These are phyloP conservation scores for Micractinium sp. DNA, from an alignment of 139 green algal species.

Conservation along the genomic window DNA sequence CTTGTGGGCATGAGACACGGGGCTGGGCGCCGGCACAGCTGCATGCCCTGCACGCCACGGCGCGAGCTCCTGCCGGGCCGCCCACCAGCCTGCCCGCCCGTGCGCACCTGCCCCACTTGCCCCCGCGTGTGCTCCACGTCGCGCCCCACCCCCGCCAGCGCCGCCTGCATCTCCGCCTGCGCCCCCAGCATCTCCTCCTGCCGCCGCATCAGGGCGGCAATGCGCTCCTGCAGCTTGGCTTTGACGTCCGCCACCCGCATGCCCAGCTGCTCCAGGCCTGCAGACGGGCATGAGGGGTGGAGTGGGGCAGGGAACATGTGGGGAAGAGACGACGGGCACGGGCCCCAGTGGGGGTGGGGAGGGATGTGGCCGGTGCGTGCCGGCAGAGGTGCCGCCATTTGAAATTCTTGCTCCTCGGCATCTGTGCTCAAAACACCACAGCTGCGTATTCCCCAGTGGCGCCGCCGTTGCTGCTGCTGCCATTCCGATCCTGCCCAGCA, in stretches of 20 bases:
- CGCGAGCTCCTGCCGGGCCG: too few species aligned
- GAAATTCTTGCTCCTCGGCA: too few species aligned
- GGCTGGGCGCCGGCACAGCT: too few species aligned
- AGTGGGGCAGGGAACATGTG: not conserved
- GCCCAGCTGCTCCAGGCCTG: slow-evolving; percentile 49
- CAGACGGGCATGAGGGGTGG: not conserved
- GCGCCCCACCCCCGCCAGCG: slow-evolving; percentile 40
- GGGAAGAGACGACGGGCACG: too few species aligned
- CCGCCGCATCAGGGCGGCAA: slow-evolving; percentile 33
- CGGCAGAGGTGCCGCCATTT: too few species aligned
- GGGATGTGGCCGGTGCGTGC: too few species aligned
- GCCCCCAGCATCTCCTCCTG: slow-evolving; percentile 47
- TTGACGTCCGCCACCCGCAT: slow-evolving; percentile 40
- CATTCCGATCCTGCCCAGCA: not conserved
- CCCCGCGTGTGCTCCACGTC: slow-evolving; percentile 47
- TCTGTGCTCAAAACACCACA: too few species aligned
- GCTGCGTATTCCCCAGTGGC: too few species aligned
- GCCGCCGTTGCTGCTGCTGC: too few species aligned
- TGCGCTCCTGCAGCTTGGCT: slow-evolving; percentile 42
- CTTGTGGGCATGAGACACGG: too few species aligned
- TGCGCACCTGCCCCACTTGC: slow-evolving; percentile 38
- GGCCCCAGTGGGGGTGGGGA: too few species aligned
- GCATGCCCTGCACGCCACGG: not conserved
- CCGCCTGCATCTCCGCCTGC: slow-evolving; percentile 42
- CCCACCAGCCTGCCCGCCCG: too few species aligned